Conservation (phyloP, 2,329 filamentous ascomycete genomes). For the Aurifilum marmelostoma region DNA sequence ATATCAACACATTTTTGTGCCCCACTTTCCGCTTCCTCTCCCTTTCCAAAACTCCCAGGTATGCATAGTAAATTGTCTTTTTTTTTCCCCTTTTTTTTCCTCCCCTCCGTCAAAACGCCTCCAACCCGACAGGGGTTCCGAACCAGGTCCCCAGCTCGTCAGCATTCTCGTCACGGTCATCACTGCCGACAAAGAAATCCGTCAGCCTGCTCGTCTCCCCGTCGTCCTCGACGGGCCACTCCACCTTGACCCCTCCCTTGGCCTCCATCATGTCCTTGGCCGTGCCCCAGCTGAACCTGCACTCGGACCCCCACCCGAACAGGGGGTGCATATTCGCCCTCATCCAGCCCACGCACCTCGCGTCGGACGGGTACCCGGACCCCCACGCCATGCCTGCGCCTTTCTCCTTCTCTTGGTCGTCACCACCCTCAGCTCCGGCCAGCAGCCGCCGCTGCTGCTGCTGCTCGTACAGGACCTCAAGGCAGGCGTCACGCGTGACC, state of each 20-base stretch:
- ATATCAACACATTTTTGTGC: not conserved
- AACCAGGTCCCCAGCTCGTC: constrained; percentile 83
- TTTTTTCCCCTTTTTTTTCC: no score
- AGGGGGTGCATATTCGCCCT: constrained; percentile 85
- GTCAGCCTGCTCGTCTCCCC: constrained; percentile 71
- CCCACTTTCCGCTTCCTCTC: constrained; percentile 10
- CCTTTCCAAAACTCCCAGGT: constrained; percentile 13
- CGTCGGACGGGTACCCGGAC: constrained; percentile 91
- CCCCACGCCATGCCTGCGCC: constrained; percentile 67
- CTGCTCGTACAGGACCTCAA: constrained; percentile 72
- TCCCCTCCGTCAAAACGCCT: constrained; percentile 63
- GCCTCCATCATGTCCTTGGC: constrained; percentile 88
- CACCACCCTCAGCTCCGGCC: constrained; percentile 15
- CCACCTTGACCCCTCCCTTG: constrained; percentile 72
- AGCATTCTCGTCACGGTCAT: constrained; percentile 48
- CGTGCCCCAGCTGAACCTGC: constrained; percentile 94
- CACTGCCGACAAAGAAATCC: constrained; percentile 67
- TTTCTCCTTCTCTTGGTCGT: constrained; percentile 37
- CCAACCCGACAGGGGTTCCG: constrained; percentile 69
- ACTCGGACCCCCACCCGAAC: constrained; percentile 94
- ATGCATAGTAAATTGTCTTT: not conserved
- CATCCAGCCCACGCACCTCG: constrained; percentile 78
- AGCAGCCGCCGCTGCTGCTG: no score
- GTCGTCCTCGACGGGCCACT: constrained; percentile 81
- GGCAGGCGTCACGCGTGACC: constrained; percentile 87